Evolutionary conservation across 2,329 filamentous ascomycete genomes (phyloP).

Genomic region (Falciphora oryzae): DNA sequence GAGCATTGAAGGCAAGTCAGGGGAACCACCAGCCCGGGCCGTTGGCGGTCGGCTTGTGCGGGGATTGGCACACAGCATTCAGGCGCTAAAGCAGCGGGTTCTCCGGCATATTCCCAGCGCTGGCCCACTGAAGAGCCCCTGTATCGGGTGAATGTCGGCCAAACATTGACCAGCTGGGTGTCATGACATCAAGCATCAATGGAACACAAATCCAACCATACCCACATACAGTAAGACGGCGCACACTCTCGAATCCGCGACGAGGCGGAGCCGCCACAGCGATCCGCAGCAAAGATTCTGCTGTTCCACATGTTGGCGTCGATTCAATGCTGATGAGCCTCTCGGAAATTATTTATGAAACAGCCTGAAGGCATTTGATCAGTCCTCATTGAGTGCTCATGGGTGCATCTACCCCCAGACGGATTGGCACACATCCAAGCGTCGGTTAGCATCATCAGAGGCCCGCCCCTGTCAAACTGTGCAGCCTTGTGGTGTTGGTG

Average conservation of each 20-base stretch:
- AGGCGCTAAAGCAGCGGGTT: not conserved
- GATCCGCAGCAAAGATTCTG: not conserved
- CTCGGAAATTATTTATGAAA: not conserved
- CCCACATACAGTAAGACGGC: not conserved
- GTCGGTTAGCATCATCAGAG: too few species aligned
- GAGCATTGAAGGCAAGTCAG: not conserved
- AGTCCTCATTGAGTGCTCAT: too few species aligned
- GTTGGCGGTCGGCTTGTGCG: too few species aligned
- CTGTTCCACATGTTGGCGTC: not conserved
- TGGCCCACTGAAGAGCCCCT: not conserved
- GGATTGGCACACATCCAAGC: too few species aligned
- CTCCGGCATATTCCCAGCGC: not conserved
- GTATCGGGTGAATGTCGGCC: not conserved
- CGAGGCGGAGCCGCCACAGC: not conserved
- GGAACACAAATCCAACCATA: too few species aligned
- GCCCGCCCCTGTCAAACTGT: not conserved
- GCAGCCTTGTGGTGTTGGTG: too few species aligned
- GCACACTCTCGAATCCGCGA: too few species aligned
- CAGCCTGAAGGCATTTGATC: too few species aligned
- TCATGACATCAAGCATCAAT: too few species aligned
- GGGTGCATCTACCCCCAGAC: too few species aligned
- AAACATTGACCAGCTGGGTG: too few species aligned
- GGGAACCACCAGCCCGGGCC: not conserved
- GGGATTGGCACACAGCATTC: not conserved
- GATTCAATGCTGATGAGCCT: too few species aligned